Conservation (phyloP, 2,329 filamentous ascomycete genomes). For the Lomentospora prolificans region DNA sequence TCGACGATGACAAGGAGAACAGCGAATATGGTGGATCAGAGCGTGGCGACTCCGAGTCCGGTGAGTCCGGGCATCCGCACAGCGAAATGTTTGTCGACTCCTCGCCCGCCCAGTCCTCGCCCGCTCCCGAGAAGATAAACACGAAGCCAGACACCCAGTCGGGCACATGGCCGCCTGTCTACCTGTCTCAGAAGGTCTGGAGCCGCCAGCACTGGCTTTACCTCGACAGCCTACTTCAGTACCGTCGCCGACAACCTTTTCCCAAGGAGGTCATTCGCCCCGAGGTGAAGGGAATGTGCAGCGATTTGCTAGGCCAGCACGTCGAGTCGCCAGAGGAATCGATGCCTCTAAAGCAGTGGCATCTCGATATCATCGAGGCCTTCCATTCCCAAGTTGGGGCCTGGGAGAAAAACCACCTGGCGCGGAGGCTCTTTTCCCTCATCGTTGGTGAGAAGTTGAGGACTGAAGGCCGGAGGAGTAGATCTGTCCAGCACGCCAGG, state of each 20-base stretch:
- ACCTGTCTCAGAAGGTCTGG: conserved; percentile 35
- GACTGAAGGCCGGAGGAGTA: conserved; percentile 13
- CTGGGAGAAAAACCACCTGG: conserved; percentile 39
- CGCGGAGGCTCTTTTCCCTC: conserved; percentile 42
- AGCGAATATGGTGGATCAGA: conserved; percentile 14
- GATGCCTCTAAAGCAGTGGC: conserved; percentile 43
- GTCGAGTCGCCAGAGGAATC: conserved; percentile 35
- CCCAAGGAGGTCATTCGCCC: conserved; percentile 20
- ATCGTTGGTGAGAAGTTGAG: conserved; percentile 37
- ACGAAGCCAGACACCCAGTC: neutral
- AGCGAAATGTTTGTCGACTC: neutral
- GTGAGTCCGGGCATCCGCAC: neutral
- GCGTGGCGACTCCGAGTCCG: conserved; percentile 6
- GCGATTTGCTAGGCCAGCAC: conserved; percentile 35
- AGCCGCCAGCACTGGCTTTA: conserved; percentile 42
- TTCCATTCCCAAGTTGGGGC: conserved; percentile 37
- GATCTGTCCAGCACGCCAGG: neutral
- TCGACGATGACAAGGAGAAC: conserved; percentile 23
- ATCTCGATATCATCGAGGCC: conserved; percentile 47
- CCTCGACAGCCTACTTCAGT: conserved; percentile 40
- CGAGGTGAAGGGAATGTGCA: conserved; percentile 13
- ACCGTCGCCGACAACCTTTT: conserved; percentile 32
- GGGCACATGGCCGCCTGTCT: neutral
- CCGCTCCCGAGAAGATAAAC: neutral
- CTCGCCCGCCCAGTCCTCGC: neutral